Conservation (phyloP, 2,329 filamentous ascomycete species). For the Cadophora luteo-olivacea region DNA sequence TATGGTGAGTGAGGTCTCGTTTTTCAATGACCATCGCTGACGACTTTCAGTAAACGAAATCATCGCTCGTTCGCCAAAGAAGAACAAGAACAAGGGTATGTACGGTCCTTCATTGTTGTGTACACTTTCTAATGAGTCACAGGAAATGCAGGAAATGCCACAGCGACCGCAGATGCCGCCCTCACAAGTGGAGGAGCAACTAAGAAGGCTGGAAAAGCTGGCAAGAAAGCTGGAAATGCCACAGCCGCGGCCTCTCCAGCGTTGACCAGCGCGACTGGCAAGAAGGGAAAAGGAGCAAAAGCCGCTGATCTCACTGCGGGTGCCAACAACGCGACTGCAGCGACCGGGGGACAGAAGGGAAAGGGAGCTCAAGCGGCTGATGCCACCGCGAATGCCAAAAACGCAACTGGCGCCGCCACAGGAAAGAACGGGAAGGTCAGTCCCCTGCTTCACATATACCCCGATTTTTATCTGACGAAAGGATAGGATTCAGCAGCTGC, state of each 20-base stretch:
- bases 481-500: background rate
- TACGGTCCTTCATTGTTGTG: background rate
- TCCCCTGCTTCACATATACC: background rate
- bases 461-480: background rate
- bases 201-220: slow-evolving; percentile 1
- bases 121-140: background rate
- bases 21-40: slow-evolving; percentile 15
- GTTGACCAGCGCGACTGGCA: slow-evolving; percentile 25
- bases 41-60: slow-evolving; percentile 28
- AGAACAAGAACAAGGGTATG: slow-evolving; percentile 29
- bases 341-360: background rate
- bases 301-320: slow-evolving; percentile 4
- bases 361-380: slow-evolving; percentile 5
- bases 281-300: slow-evolving; percentile 28
- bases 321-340: background rate
- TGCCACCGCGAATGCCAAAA: slow-evolving; percentile 22
- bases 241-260: slow-evolving; percentile 23
- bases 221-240: slow-evolving; percentile 22
- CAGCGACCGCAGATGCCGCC: background rate
- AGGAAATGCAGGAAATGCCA: background rate
- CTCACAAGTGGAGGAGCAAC: background rate
- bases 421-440: slow-evolving; percentile 30
- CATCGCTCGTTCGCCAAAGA: slow-evolving; percentile 35
- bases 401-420: slow-evolving; percentile 14
- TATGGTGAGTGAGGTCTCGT: slow-evolving; percentile 15